Base-by-base conservation (phyloP, 495 filamentous ascomycete genomes). In the Chaetomium cochliodes region DNA sequence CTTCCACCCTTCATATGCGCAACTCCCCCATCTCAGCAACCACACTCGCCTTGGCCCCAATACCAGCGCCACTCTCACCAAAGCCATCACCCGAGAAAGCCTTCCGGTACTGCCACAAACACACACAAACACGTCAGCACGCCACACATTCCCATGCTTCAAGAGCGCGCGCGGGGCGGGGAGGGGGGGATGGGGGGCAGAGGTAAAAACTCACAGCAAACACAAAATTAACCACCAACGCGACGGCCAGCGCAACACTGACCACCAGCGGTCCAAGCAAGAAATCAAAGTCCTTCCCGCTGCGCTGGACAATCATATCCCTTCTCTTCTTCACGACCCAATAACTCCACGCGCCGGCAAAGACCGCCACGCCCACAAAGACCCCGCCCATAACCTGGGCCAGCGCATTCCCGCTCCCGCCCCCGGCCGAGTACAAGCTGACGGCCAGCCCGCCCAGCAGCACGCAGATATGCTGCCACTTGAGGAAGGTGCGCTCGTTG, bases 401-500 rank as follows among this genome's bases (percentile, higher is more conserved):
- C 8, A 96, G 74, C 18, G 77, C 75, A 71, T 96, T 91, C 22
- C 63, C 65, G 50, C 71, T 86, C 78, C 25, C 90, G 89, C 65
- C 57, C 18, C 62, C 62, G 0, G 94, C 91, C 70, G 93, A 94
- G 76, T 92, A 97, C 37, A 98, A 78, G 47, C 87, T 91, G 26
- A 98, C 78, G 3, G 91, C 90, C 33, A 98, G 75, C 26, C 85
- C 86, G 12, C 92, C 92, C 9, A 98, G 85, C 30, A 98, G 81
- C 26, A 98, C 83, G 59, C 86, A 88, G 67, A 98, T 90, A 72
- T 98, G 92, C 75, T 97, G 89, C 94, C 94, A 98, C 74, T 96
- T 97, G 74, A 98, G 86, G 70, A 96, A 98, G 0, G 94, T 98
- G 52, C 94, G 86, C 78, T 98, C 91, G 73, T 98, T 98, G 55